phyloP scores from a whole-genome alignment of 106 monocot genomes.

The Vanilla planifolia region DNA sequence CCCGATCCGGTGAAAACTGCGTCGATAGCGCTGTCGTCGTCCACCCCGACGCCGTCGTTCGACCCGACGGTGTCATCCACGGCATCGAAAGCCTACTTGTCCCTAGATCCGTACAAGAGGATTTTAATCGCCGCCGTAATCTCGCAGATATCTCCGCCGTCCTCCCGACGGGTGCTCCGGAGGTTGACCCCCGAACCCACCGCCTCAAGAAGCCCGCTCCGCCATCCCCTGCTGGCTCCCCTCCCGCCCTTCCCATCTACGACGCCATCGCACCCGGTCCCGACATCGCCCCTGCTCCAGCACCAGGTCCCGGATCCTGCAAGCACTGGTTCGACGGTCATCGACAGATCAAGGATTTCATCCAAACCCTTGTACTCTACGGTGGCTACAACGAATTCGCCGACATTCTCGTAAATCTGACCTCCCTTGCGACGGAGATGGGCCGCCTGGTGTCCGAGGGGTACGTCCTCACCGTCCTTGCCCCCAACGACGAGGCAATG shows the following conservation, averaged over 20 bases:
- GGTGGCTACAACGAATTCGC: conserved; percentile 99
- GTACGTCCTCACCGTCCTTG: conserved; percentile 81
- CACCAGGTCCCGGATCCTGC: conserved; percentile 71
- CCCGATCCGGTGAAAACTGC: not conserved
- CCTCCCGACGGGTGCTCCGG: conserved; percentile 22
- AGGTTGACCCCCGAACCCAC: conserved; percentile 75
- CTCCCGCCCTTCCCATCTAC: conserved; percentile 72
- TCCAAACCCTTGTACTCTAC: conserved; percentile 94
- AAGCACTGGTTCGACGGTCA: conserved; percentile 74
- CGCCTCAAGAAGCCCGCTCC: conserved; percentile 70
- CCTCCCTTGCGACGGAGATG: conserved; percentile 95
- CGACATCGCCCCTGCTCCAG: conserved; percentile 69
- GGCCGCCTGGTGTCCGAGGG: conserved; percentile 89
- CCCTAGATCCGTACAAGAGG: conserved; percentile 88
- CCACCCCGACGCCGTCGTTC: conserved; percentile 54
- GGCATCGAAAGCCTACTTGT: conserved; percentile 77
- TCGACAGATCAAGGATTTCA: conserved; percentile 94
- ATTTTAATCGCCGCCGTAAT: conserved; percentile 80
- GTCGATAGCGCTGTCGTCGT: conserved; percentile 41
- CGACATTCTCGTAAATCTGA: conserved; percentile 95
- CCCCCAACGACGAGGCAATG: conserved; percentile 84
- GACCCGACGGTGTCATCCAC: conserved; percentile 91
- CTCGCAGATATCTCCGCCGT: conserved; percentile 65
- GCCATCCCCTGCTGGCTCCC: conserved; percentile 52
- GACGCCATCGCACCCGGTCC: conserved; percentile 93